These are phyloP conservation scores for Fusarium pilosicola DNA, from an alignment of 2,329 filamentous ascomycete species.

Conservation along the genomic window DNA sequence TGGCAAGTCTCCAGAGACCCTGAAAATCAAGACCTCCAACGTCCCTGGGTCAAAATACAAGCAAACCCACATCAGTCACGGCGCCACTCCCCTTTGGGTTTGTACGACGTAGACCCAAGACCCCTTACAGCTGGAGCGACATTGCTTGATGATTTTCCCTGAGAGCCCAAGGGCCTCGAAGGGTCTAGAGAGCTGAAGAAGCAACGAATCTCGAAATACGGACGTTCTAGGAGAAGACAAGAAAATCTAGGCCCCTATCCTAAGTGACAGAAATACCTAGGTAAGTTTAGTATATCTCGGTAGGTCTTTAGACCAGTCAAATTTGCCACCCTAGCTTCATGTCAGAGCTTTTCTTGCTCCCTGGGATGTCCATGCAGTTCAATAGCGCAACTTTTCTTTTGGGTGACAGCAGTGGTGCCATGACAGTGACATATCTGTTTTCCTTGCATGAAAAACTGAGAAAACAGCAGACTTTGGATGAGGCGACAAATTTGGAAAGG, in stretches of 20 bases:
- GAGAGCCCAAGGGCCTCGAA: slow-evolving; percentile 8
- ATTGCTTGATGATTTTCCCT: slow-evolving; percentile 4
- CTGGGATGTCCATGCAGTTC: background rate
- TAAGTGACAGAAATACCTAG: background rate
- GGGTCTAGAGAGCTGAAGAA: slow-evolving; percentile 1
- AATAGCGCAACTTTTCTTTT: background rate
- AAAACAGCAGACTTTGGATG: background rate
- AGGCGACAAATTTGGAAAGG: background rate
- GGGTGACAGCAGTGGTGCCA: background rate
- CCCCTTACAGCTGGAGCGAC: background rate
- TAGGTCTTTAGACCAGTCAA: background rate
- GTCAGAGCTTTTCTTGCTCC: background rate
- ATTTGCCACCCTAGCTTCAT: background rate
- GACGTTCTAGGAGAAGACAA: background rate
- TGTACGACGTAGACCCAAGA: background rate
- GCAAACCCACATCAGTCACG: slow-evolving; percentile 7
- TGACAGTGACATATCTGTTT: background rate
- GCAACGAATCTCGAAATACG: background rate
- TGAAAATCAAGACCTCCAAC: background rate
- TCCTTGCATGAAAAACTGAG: background rate
- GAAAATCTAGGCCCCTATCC: background rate
- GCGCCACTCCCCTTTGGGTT: slow-evolving; percentile 5
- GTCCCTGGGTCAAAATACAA: background rate
- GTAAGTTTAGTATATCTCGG: background rate
- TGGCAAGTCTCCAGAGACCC: slow-evolving; percentile 13